Evolutionary conservation across 2,329 filamentous ascomycete genomes (phyloP).

Genomic region (Aspergillus floridensis): DNA sequence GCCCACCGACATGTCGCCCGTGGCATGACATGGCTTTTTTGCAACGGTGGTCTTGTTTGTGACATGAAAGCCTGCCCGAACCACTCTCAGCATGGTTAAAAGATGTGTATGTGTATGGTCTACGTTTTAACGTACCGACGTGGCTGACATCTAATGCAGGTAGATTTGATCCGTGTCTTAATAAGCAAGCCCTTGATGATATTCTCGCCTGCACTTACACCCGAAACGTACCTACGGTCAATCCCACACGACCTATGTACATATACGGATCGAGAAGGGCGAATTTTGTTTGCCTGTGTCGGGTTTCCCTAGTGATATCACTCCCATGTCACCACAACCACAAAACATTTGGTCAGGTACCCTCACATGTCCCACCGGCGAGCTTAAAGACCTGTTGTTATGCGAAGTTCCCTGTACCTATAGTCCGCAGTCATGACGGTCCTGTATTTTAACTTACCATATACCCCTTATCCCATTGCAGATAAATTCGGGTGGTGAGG

Average conservation of each 20-base stretch:
- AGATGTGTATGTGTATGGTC: not conserved
- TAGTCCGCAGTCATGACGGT: not conserved
- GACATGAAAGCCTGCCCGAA: not conserved
- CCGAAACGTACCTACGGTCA: not conserved
- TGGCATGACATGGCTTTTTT: too few species aligned
- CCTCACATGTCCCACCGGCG: not conserved
- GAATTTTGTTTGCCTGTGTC: not conserved
- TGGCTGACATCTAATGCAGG: not conserved
- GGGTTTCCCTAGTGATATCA: not conserved
- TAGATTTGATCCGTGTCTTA: not conserved
- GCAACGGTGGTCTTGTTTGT: too few species aligned
- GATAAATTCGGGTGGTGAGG: not conserved
- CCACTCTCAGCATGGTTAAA: not conserved
- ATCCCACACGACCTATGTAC: not conserved
- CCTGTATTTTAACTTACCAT: not conserved
- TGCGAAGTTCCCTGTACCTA: not conserved
- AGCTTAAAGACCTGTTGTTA: not conserved
- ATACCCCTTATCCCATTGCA: not conserved
- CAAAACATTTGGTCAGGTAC: not conserved
- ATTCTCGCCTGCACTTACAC: not conserved
- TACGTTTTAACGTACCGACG: too few species aligned
- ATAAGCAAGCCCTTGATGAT: not conserved
- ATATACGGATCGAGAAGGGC: not conserved
- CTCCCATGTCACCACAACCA: not conserved
- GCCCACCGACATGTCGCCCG: not conserved